These are phyloP conservation scores for Bretschneidera sinensis DNA, from an alignment of 345 rosid genomes.

Conservation along the genomic window DNA sequence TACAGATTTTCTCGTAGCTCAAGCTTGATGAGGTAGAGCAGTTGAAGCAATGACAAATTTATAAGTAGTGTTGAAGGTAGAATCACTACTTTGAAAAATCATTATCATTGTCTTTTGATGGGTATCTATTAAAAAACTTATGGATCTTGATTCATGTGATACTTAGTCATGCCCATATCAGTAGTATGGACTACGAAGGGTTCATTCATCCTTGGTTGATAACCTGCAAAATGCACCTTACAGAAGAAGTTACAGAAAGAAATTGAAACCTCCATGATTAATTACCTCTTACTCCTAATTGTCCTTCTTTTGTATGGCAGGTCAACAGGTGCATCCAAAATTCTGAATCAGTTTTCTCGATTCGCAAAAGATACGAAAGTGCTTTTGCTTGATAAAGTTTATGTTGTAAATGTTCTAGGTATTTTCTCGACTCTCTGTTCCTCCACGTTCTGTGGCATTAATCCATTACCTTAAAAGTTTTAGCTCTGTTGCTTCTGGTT, in stretches of 20 bases:
- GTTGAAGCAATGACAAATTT: too few relatives aligned
- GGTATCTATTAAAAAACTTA: too few relatives aligned
- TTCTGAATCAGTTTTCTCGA: constrained; percentile 37
- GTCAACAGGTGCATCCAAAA: constrained; percentile 23
- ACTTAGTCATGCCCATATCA: too few relatives aligned
- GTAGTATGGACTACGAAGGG: too few relatives aligned
- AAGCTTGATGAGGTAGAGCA: too few relatives aligned
- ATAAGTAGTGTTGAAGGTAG: too few relatives aligned
- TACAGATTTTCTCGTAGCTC: too few relatives aligned
- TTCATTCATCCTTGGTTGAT: neutral
- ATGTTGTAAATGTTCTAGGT: constrained; percentile 83
- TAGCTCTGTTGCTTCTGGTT: too few relatives aligned
- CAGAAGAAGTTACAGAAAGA: neutral
- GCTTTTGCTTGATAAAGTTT: constrained; percentile 68
- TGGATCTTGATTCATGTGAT: too few relatives aligned
- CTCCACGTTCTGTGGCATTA: neutral
- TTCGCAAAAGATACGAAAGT: constrained; percentile 69
- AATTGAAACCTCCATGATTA: neutral
- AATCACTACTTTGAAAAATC: too few relatives aligned
- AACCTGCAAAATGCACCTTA: neutral
- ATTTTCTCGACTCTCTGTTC: constrained; percentile 9
- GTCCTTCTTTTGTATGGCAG: constrained; percentile 27
- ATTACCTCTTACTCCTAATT: neutral
- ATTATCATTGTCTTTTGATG: too few relatives aligned
- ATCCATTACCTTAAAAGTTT: too few relatives aligned